These are phyloP conservation scores for Jackrogersella multiformis DNA, from an alignment of 495 filamentous ascomycete genomes.

Conservation along the genomic window DNA sequence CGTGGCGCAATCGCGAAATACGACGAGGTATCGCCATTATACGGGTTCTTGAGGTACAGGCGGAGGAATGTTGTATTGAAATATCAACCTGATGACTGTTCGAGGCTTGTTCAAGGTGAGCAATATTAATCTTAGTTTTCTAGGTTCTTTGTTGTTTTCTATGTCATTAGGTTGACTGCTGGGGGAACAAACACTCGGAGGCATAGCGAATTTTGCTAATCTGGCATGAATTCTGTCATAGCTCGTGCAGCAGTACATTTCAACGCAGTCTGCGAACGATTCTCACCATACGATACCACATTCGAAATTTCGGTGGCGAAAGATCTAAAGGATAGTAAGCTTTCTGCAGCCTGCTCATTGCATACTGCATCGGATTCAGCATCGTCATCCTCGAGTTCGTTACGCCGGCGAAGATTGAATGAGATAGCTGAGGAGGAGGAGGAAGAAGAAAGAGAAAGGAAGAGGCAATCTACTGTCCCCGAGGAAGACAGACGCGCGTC, in stretches of 20 bases:
- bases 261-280: conserved; percentile 82
- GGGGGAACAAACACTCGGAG: no score
- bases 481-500: conserved; percentile 49
- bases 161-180: neutral
- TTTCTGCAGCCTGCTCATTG: conserved; percentile 87
- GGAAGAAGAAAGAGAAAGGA: conserved; percentile 62
- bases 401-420: conserved; percentile 77
- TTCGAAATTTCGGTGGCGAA: conserved; percentile 76
- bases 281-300: conserved; percentile 85
- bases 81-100: conserved; percentile 89
- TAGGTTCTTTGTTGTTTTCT: neutral
- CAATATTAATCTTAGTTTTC: conserved; percentile 1
- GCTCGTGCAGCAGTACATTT: conserved; percentile 96
- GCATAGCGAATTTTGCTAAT: conserved; percentile 22
- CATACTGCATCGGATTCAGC: conserved; percentile 90
- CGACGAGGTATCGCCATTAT: conserved; percentile 84
- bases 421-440: conserved; percentile 90
- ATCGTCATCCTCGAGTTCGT: conserved; percentile 83
- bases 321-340: conserved; percentile 84
- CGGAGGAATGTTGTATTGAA: conserved; percentile 91
- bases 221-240: conserved; percentile 47
- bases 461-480: conserved; percentile 58
- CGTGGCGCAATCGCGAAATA: conserved; percentile 80
- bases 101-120: conserved; percentile 88
- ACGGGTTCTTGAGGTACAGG: conserved; percentile 89